Evolutionary conservation across 768 basidiomycete species (phyloP), one percentile per base, ranked within the genome.

Genomic region (Termitomyces sp.): DNA sequence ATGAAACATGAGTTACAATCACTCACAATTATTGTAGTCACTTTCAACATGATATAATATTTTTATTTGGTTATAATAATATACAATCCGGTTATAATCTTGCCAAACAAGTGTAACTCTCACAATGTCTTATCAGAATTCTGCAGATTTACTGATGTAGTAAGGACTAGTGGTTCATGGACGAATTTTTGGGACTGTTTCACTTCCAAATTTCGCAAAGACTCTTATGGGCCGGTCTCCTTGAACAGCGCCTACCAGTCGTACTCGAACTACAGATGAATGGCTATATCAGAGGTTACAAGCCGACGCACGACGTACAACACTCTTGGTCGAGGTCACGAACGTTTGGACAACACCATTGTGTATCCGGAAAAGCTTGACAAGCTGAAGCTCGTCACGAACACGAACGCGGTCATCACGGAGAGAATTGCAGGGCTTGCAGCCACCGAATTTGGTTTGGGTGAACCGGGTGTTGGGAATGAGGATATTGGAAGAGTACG

Each of bases 301-400:
- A 60, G 62, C 3, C 79, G 81, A 70, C 74, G 73, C 29, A 56
- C 58, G 0, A 74, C 79, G 0, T 84, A 82, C 56, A 60, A 60
- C 7, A 67, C 70, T n/a, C 68, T 82, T 31, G 68, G 73, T 16
- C 71, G 80, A 5, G 64, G 64, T 0, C 76, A 81, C 60, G 81
- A 76, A 60, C 75, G 76, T 9, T 62, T 83, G 4, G 81, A 76
- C 0, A 75, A 75, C 63, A 71, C 70, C 18, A 72, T 85, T 40
- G 80, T 82, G 1, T 86, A 86, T 60, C 68, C 78, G 5, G 67
- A 65, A 20, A 86, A 86, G 63, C 69, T 86, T 15, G 71, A 79
- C 15, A 67, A 59, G 18, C 68, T 81, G 5, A 68, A 72, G 52
- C 67, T 70, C 41, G 71, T 77, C 31, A 76, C 76, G 2, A 63